Evolutionary conservation across 2,329 filamentous ascomycete genomes (phyloP), one percentile per base, ranked within the genome.

Genomic region (Botrytis fabae): DNA sequence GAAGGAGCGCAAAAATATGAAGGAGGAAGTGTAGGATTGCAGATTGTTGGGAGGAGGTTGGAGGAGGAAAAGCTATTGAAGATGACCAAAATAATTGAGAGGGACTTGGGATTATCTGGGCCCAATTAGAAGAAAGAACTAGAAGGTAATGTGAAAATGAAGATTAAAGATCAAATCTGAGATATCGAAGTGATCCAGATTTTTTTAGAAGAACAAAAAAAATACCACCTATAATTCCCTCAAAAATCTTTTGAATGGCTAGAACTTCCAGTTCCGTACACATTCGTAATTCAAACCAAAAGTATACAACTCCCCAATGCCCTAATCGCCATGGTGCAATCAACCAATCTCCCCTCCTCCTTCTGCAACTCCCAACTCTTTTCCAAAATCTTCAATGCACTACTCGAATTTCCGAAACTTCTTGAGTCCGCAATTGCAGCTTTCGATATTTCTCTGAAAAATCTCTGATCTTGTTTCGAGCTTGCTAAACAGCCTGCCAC

Each of bases 61-160:
- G 83, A 89, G 68, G 87, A 90, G 74, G 88, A 90, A 78, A 88
- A 84, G 78, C 81, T 89, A 0, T 77, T 89, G 20, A 40, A 16
- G 4, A 59, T 80, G 32, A 75, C 74, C 2, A 76, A 76, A 71
- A 73, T 78, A n/a, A 44, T 80, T 22, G 77, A 76, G 4, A 74
- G 77, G 72, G 78, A 76, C 57, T 70, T 80, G 42, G 63, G 63
- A 14, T n/a, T 65, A 42, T 28, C n/a, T 57, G n/a, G n/a, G 51
- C 18, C n/a, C n/a, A 18, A 14, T 18, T 57, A 8, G 42, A 44
- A 44, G 35, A 57, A 28, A 18, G 51, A 2, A 28, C 12, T 28
- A 14, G 16, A 6, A 57, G n/a, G 51, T 8, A 2, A 28, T 4
- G 4, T 28, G 1, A 8, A 32, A 57, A 57, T 28, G 14, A 4